Base-by-base conservation (phyloP, 176 grass and related monocot genomes). In the Tillandsia fasciculata region DNA sequence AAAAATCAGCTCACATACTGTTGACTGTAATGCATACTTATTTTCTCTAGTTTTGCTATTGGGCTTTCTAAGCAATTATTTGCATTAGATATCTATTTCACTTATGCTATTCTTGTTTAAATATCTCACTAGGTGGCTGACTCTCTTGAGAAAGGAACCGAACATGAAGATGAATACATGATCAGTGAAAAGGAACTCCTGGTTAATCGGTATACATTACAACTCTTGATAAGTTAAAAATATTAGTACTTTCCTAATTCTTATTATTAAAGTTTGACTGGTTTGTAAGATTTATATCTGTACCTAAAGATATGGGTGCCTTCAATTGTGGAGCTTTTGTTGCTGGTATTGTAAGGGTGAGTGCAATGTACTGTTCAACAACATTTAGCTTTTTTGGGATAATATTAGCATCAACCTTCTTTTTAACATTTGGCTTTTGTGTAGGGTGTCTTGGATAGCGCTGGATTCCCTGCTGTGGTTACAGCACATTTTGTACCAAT, bases 81-180 rank as follows among this genome's bases (percentile, higher is more conserved):
- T 24, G 33, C 33, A 42, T 42, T 7, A 42, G 7, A 42, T 42
- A 7, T 42, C 33, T 72, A 13, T 5, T 72, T 57, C 27, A 48
- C 51, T 56, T 33, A 72, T 71, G 51, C 22, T 58, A 26, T 74
- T 59, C 7, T 81, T 89, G 17, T 0, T 57, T 72, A 81, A 47
- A 63, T 71, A 52, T 85, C 64, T 74, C 69, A 67, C 12, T 76
- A 97, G 93, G 89, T 90, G 10, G 93, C 93, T 69, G 89, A 97
- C 63, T 97, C 93, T 53, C 93, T 97, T 82, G 93, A 97, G 72
- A 97, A 97, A 84, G 93, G 93, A 97, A 97, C 93, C 65, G 93
- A 97, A 77, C 82, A 97, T 77, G 89, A 97, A 80, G 93, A 97
- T 75, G 93, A 97, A 65, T 97, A 97, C 84, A 97, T 97, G 93